Conservation (phyloP, 306 rosid genomes). For the Aeschynomene evenia region DNA sequence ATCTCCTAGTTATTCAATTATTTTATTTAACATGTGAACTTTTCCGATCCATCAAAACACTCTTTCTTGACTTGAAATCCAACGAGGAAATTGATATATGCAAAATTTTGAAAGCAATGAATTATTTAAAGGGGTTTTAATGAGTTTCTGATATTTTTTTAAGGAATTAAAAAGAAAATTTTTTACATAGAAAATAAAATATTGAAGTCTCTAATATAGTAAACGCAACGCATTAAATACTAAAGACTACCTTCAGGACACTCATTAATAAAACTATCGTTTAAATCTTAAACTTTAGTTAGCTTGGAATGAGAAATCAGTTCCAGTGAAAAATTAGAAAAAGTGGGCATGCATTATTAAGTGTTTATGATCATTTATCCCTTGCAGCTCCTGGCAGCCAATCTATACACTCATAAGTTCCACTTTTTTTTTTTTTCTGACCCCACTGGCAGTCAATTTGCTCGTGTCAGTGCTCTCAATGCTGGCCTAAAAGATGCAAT, state of each 20-base stretch:
- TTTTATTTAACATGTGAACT: not conserved
- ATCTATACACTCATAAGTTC: not conserved
- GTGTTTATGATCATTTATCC: not conserved
- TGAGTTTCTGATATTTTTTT: too few species aligned
- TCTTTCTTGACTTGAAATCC: not conserved
- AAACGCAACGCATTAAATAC: too few species aligned
- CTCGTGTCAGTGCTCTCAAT: conserved; percentile 8
- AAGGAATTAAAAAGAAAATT: too few species aligned
- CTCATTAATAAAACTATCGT: too few species aligned
- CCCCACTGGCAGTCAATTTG: conserved; percentile 28
- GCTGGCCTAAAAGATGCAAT: conserved; percentile 19
- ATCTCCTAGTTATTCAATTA: not conserved
- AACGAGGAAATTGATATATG: not conserved
- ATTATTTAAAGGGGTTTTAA: too few species aligned
- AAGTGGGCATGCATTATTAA: not conserved
- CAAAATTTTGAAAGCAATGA: not conserved
- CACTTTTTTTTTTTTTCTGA: conserved; percentile 20
- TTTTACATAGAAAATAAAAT: too few species aligned
- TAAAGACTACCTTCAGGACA: too few species aligned
- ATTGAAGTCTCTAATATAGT: too few species aligned
- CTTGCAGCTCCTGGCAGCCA: not conserved
- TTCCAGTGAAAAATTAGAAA: not conserved
- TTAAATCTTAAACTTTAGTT: not conserved
- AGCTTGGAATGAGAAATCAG: not conserved
- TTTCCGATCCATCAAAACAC: not conserved